phyloP scores from a whole-genome alignment of 331 rosid species.

The Acacia concinna region DNA sequence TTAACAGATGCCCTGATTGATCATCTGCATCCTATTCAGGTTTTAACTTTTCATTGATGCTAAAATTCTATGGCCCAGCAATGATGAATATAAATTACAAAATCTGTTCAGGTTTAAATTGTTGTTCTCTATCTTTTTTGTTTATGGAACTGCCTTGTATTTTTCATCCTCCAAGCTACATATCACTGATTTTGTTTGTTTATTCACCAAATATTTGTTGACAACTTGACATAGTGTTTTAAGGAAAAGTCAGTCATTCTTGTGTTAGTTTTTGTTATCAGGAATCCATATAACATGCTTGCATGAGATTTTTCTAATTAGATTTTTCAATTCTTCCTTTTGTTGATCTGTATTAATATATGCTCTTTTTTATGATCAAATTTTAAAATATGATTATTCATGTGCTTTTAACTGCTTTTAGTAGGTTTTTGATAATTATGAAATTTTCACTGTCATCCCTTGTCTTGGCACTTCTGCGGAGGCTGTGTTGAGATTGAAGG shows the following conservation, averaged over 20 bases:
- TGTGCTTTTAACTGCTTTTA: not conserved
- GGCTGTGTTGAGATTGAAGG: not conserved
- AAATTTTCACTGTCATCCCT: not conserved
- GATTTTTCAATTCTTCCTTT: not conserved
- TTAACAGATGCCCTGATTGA: constrained; percentile 75
- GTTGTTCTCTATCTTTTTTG: constrained; percentile 21
- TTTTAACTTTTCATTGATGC: constrained; percentile 31
- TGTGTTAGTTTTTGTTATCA: not conserved
- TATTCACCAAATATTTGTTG: not conserved
- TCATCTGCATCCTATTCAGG: constrained; percentile 94
- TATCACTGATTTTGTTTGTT: not conserved
- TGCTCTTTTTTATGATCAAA: not conserved
- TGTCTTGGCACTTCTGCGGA: not conserved
- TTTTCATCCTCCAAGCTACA: not conserved
- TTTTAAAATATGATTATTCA: not conserved
- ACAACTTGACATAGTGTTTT: not conserved
- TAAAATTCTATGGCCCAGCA: constrained; percentile 14
- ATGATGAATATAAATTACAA: constrained; percentile 7
- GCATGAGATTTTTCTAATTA: not conserved
- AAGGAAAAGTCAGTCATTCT: constrained; percentile 1
- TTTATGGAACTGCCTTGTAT: not conserved
- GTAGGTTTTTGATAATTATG: not conserved
- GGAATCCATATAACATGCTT: constrained; percentile 15
- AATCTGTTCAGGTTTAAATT: constrained; percentile 19
- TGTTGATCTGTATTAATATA: not conserved